Evolutionary conservation across 345 rosid genomes (phyloP), one percentile per base, ranked within the genome.

Genomic region (Aurinia saxatilis): DNA sequence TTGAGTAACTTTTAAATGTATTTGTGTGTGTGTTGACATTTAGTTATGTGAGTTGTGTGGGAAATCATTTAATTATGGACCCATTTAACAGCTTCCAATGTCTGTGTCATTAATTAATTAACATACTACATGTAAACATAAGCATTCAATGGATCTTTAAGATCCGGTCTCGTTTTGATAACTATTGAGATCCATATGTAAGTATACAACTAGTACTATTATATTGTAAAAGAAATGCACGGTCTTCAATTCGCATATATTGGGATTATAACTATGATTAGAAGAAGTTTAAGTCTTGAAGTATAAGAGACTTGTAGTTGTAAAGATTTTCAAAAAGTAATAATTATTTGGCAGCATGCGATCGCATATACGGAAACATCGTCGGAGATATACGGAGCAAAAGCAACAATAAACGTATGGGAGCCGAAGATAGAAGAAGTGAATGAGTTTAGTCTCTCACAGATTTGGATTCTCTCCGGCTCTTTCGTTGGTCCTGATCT

Each of bases 401-500:
- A 72, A 74, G 96, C 97, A 19, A 90, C 97, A 0, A 88, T 95
- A 57, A 95, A 86, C 72, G 97, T 95, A 39, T 95, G 99, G 99
- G 95, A 90, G 73, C 99, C 99, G 16, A 73, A 77, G 40, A 84
- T 90, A 53, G 83, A 86, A 74, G 66, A 75, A 55, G 81, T 82
- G 79, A 88, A 83, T 82, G 98, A 95, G 82, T 90, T 95, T 77
- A 95, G 99, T 73, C 84, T 95, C 10, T 90, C 99, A 0, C 99
- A 95, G 82, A 79, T 95, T 58, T 95, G 99, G 99, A 25, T 95
- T 63, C 82, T 95, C 27, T 93, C 97, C 4, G 97, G 99, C 53
- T 86, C 96, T 40, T 95, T 95, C 68, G 98, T 84, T 70, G 95
- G 96, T 65, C 54, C 95, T 58, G 97, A 95, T 81, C 97, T 95